Base-by-base conservation (phyloP, 768 basidiomycete genomes). In the Cantharellus cinnabarinus region DNA sequence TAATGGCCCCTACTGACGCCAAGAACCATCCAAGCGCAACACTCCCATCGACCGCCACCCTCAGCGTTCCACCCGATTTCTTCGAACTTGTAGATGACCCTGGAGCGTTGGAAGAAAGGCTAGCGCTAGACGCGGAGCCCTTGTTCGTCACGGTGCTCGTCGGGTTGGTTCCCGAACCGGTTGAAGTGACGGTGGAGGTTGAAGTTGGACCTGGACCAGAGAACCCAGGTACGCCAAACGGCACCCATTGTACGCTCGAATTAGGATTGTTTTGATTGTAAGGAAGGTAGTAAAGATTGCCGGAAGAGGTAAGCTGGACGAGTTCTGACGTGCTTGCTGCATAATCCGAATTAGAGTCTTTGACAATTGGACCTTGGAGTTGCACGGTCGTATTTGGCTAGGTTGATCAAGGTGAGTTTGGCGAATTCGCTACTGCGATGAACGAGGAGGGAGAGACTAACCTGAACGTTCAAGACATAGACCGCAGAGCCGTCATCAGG, bases 381-480 rank as follows among this genome's bases (percentile, higher is more conserved):
- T 72, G 70, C 61, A 77, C 72, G 2, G 85, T 86, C 4, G 77
- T 75, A 71, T 87, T 87, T 61, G 71, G 76, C 79, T 81, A 60
- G 40, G 52, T 29, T 38, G 50, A 38, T 42, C 44, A 10, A 48
- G 44, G 44, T 10, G 29, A 48, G 20, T 29, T 29, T 29, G 20
- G 20, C 20, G 20, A 29, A 29, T 29, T 29, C 20, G 20, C 20
- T 29, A 29, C 20, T 29, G 1, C 10, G 10, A 48, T 48, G 29
- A 0, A 10, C 35, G 7, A 57, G 41, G 4, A 5, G 48, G 40
- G 41, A 34, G 35, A 4, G 38, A 61, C 65, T 3, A 67, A 80
- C 80, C 70, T 79, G 73, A 59, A 85, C 82, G 65, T 85, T 80
- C 68, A 86, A 71, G 54, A 89, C 75, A 64, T 83, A 88, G n/a